Evolutionary conservation across 805 yeast species (phyloP).

Genomic region (Candida cerambycidarum): DNA sequence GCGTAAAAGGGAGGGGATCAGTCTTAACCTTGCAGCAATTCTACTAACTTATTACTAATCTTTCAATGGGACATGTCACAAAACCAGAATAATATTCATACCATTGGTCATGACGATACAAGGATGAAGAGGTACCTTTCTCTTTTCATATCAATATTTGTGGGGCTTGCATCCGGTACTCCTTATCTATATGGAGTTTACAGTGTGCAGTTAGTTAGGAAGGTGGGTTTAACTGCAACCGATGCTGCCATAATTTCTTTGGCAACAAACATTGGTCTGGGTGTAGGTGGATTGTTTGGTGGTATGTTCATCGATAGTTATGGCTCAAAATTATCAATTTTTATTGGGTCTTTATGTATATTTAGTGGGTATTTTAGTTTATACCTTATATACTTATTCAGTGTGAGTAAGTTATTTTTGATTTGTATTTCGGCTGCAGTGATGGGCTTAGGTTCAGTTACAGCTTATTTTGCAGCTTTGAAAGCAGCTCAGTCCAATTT

Average conservation of each 20-base stretch:
- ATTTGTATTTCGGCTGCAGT: conserved; percentile 48
- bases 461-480: conserved; percentile 57
- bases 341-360: conserved; percentile 55
- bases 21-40: background rate
- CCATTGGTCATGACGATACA: too few species aligned
- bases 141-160: conserved; percentile 38
- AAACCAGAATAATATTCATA: too few species aligned
- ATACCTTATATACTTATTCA: conserved; percentile 44
- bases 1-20: too few species aligned
- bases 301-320: conserved; percentile 64
- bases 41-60: too few species aligned
- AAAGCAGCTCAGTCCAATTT: conserved; percentile 63
- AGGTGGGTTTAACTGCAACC: conserved; percentile 56
- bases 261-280: conserved; percentile 61
- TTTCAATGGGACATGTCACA: too few species aligned
- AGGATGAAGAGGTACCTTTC: conserved; percentile 20
- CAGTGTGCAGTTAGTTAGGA: conserved; percentile 65
- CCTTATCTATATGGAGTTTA: conserved; percentile 75
- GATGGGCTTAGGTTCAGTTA: conserved; percentile 68
- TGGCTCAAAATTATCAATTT: conserved; percentile 55
- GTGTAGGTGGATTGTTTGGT: conserved; percentile 69
- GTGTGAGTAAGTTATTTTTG: conserved; percentile 37
- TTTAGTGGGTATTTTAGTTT: conserved; percentile 55
- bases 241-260: conserved; percentile 66
- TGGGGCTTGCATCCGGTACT: conserved; percentile 70